Conservation (phyloP, 805 yeast genomes). For the Yarrowia sp. region DNA sequence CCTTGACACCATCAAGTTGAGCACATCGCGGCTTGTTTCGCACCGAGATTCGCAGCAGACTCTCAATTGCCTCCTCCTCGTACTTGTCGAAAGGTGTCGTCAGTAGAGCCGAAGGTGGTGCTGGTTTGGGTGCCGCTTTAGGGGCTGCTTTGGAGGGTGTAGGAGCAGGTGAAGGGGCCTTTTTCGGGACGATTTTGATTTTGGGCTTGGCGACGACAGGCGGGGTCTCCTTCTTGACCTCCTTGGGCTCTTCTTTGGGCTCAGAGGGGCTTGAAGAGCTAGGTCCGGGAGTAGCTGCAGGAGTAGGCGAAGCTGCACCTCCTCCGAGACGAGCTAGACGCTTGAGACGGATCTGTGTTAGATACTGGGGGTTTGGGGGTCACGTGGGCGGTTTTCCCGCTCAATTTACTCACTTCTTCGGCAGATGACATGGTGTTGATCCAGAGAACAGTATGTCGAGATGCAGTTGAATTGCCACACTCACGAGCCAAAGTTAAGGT, state of each 20-base stretch:
- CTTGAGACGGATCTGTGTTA: slow-evolving; percentile 32
- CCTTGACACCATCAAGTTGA: neutral
- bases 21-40: neutral
- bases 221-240: neutral
- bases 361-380: neutral
- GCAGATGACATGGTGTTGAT: slow-evolving; percentile 21
- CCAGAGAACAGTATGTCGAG: neutral
- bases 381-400: neutral
- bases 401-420: slow-evolving; percentile 10
- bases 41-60: neutral
- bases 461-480: neutral
- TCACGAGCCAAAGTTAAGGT: neutral
- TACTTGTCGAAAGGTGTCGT: neutral
- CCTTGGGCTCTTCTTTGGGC: neutral
- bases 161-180: neutral
- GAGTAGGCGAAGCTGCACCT: neutral
- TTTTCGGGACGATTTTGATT: slow-evolving; percentile 11
- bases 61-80: slow-evolving; percentile 12
- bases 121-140: neutral
- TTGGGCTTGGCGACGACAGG: neutral
- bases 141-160: neutral
- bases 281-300: neutral
- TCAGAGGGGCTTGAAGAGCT: neutral
- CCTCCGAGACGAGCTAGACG: slow-evolving; percentile 30
- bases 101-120: neutral